A percentile compares a stretch with the other conserved stretches of the same genome.
Evolutionary conservation across 2,329 filamentous ascomycete genomes (phyloP).

Genomic region (Trichoderma sp.): DNA sequence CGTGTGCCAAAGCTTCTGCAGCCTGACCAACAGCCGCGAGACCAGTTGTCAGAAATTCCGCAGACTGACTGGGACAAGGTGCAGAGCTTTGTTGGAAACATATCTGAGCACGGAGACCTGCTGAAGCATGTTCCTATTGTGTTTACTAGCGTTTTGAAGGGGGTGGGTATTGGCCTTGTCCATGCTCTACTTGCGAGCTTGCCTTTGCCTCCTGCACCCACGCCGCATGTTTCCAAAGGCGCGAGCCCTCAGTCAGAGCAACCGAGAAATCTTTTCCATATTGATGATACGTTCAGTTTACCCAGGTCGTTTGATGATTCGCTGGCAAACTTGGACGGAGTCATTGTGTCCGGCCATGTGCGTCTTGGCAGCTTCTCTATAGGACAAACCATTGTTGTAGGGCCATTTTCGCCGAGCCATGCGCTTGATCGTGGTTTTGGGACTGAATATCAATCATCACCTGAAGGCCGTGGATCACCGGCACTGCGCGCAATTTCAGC

Average conservation of each 20-base stretch:
- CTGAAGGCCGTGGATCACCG: conserved; percentile 54
- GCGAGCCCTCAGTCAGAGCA: conserved; percentile 61
- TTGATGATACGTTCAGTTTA: conserved; percentile 87
- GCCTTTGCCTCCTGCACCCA: conserved; percentile 65
- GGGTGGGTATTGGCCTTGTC: conserved; percentile 76
- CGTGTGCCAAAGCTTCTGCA: conserved; percentile 75
- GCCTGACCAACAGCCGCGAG: conserved; percentile 52
- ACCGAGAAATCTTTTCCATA: conserved; percentile 74
- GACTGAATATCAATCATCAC: conserved; percentile 53
- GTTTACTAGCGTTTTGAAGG: conserved; percentile 84
- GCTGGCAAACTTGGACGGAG: conserved; percentile 46
- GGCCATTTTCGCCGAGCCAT: conserved; percentile 70
- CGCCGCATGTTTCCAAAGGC: conserved; percentile 58
- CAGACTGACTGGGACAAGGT: conserved; percentile 61
- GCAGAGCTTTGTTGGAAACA: conserved; percentile 55
- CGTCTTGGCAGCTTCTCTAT: conserved; percentile 77
- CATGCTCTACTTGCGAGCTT: conserved; percentile 81
- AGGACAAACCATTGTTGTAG: conserved; percentile 77
- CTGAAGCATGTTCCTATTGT: conserved; percentile 75
- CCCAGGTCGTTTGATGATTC: conserved; percentile 58
- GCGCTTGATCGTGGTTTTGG: conserved; percentile 46
- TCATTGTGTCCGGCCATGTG: conserved; percentile 84
- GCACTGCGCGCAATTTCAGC: conserved; percentile 58
- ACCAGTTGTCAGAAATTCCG: conserved; percentile 62
- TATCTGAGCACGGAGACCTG: conserved; percentile 50